phyloP scores from a whole-genome alignment of 2,329 filamentous ascomycete genomes.

The Hypoxylon sp. region DNA sequence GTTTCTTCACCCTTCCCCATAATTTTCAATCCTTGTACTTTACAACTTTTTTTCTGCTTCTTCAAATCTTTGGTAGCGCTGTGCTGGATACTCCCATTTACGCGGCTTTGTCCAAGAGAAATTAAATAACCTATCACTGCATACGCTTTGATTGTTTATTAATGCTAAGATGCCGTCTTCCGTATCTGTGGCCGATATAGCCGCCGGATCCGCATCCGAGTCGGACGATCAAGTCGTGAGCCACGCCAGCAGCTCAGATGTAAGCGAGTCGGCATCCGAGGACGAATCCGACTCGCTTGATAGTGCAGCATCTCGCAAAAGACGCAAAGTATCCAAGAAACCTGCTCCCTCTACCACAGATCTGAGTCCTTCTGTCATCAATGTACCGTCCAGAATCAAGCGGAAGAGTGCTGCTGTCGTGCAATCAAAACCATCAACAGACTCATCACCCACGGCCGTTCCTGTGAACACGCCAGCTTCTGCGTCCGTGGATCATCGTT shows the following conservation, averaged over 20 bases:
- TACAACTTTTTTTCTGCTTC: conserved; percentile 20
- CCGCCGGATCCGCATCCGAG: conserved; percentile 38
- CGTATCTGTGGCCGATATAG: conserved; percentile 20
- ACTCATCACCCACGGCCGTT: conserved; percentile 27
- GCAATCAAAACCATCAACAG: conserved; percentile 29
- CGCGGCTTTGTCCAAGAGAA: conserved; percentile 12
- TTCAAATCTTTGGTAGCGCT: conserved; percentile 22
- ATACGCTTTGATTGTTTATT: conserved; percentile 18
- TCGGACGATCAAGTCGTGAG: conserved; percentile 36
- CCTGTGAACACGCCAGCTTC: conserved; percentile 46
- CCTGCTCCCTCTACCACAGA: conserved; percentile 48
- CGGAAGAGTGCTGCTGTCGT: conserved; percentile 43
- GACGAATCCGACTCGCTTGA: conserved; percentile 59
- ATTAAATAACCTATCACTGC: conserved; percentile 6
- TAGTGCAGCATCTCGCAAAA: conserved; percentile 50
- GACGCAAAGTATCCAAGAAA: conserved; percentile 42
- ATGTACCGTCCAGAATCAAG: conserved; percentile 63
- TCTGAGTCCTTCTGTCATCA: conserved; percentile 54
- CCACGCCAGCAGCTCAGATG: conserved; percentile 34
- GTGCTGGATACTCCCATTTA: conserved; percentile 14
- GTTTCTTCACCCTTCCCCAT: conserved; percentile 19
- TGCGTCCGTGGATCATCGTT: conserved; percentile 59
- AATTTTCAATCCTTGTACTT: conserved; percentile 16
- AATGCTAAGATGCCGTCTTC: conserved; percentile 33
- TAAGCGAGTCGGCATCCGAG: conserved; percentile 30